These are phyloP conservation scores for Jaapia argillacea DNA, from an alignment of 768 basidiomycete species.

Conservation along the genomic window DNA sequence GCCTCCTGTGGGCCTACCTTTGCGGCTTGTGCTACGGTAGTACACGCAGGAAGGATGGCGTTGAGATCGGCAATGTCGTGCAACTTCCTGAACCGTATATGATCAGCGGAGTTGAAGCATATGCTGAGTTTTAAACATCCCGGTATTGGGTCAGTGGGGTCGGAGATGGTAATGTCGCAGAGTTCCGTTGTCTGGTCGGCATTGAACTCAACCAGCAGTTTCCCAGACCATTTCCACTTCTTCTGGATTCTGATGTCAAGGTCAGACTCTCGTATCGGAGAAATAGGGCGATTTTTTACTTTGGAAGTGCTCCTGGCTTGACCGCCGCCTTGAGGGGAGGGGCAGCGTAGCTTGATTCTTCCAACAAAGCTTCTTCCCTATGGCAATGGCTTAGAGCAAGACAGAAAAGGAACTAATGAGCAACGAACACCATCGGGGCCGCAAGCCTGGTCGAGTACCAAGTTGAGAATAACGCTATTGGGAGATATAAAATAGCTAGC, in stretches of 20 bases:
- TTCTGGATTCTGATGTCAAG: slow-evolving; percentile 35
- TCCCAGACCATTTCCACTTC: slow-evolving; percentile 59
- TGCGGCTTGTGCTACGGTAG: slow-evolving; percentile 41
- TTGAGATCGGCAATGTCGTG: slow-evolving; percentile 38
- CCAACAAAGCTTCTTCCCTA: too few species aligned
- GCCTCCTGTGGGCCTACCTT: slow-evolving; percentile 31
- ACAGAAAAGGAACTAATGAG: too few species aligned
- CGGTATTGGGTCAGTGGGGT: slow-evolving; percentile 28
- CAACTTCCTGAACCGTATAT: slow-evolving; percentile 34
- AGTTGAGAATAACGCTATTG: too few species aligned
- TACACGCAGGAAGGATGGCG: slow-evolving; percentile 38
- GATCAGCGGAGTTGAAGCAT: slow-evolving; percentile 29
- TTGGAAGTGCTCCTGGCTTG: too few species aligned
- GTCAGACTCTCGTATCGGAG: too few species aligned
- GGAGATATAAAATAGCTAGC: too few species aligned
- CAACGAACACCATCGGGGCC: too few species aligned
- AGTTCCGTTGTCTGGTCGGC: slow-evolving; percentile 29
- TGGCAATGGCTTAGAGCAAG: too few species aligned
- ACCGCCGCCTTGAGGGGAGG: too few species aligned
- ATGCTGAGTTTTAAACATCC: slow-evolving; percentile 41
- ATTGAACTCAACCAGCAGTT: slow-evolving; percentile 32
- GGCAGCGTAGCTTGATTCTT: too few species aligned
- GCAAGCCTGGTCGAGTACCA: too few species aligned
- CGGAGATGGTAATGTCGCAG: slow-evolving; percentile 39
- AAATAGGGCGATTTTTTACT: too few species aligned